A percentile compares a stretch with the other conserved stretches of the same genome.
Conservation (phyloP, 495 filamentous ascomycete species). For the Trichoderma parareesei region DNA sequence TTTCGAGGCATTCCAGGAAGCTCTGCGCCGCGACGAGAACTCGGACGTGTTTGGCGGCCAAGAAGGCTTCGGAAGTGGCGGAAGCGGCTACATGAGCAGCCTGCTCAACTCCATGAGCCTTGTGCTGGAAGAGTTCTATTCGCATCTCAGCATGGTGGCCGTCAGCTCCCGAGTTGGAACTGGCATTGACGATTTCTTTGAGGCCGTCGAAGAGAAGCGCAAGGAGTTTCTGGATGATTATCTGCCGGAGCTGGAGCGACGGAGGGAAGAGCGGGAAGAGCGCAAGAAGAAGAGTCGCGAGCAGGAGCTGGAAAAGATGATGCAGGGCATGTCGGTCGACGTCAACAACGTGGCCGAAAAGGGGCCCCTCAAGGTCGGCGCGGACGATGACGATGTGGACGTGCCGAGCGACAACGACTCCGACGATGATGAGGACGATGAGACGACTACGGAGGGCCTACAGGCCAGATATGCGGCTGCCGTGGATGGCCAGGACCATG, state of each 20-base stretch:
- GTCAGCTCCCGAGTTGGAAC: slow-evolving; percentile 90
- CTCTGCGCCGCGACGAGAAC: slow-evolving; percentile 71
- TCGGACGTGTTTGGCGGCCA: slow-evolving; percentile 65
- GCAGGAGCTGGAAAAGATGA: slow-evolving; percentile 78
- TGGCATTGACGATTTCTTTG: slow-evolving; percentile 88
- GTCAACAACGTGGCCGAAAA: slow-evolving; percentile 18
- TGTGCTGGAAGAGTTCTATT: slow-evolving; percentile 96
- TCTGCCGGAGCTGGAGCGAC: slow-evolving; percentile 78
- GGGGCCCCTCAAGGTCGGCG: slow-evolving; percentile 12
- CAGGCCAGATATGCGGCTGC: slow-evolving; percentile 54
- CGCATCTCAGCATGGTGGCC: slow-evolving; percentile 81
- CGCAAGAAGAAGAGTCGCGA: slow-evolving; percentile 61
- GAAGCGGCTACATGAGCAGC: slow-evolving; percentile 95
- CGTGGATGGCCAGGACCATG: slow-evolving; percentile 37
- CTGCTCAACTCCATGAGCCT: slow-evolving; percentile 94
- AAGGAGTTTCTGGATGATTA: slow-evolving; percentile 90
- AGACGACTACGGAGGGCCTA: slow-evolving; percentile 50
- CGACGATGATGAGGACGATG: slow-evolving; percentile 40
- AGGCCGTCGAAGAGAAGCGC: slow-evolving; percentile 75
- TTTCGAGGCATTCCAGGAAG: slow-evolving; percentile 89
- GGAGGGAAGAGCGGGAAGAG: slow-evolving; percentile 65
- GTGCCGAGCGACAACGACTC: slow-evolving; percentile 44
- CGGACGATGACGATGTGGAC: slow-evolving; percentile 37
- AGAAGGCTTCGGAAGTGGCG: slow-evolving; percentile 54
- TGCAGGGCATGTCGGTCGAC: slow-evolving; percentile 84